phyloP scores from a whole-genome alignment of 495 filamentous ascomycete genomes.

The Astrothelium macrocarpum region DNA sequence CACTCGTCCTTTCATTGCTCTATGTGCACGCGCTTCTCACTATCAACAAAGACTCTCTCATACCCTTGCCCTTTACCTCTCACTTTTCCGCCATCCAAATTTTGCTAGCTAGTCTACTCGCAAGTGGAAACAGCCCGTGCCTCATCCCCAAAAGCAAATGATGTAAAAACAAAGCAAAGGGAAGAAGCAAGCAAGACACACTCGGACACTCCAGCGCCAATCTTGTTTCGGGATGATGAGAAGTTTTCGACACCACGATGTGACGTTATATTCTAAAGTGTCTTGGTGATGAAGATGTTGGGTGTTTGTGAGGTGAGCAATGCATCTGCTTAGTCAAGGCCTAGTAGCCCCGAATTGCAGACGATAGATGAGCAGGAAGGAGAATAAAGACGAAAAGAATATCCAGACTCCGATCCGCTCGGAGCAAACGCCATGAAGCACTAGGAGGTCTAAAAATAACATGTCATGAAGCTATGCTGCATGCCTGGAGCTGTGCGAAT shows the following conservation, averaged over 20 bases:
- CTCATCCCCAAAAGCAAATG: not conserved
- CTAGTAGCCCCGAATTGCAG: not conserved
- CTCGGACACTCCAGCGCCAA: not conserved
- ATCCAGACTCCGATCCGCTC: not conserved
- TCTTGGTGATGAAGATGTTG: not conserved
- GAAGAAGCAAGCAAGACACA: not conserved
- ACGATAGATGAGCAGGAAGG: not conserved
- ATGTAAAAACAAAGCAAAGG: not conserved
- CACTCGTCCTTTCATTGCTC: not conserved
- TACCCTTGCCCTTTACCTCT: not conserved
- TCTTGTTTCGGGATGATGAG: not conserved
- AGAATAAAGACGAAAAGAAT: not conserved
- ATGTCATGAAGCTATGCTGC: not conserved
- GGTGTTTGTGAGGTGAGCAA: not conserved
- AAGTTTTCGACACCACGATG: not conserved
- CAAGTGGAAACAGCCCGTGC: not conserved
- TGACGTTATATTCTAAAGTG: not conserved
- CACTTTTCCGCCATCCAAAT: not conserved
- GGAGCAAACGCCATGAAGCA: slow-evolving; percentile 1
- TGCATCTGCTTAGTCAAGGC: not conserved
- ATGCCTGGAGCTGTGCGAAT: not conserved
- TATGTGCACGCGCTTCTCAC: not conserved
- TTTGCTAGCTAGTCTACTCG: not conserved
- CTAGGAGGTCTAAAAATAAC: not conserved
- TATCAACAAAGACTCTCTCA: not conserved